These are phyloP conservation scores for Arthroderma uncinatum DNA, from an alignment of 2,329 filamentous ascomycete genomes.

Conservation along the genomic window DNA sequence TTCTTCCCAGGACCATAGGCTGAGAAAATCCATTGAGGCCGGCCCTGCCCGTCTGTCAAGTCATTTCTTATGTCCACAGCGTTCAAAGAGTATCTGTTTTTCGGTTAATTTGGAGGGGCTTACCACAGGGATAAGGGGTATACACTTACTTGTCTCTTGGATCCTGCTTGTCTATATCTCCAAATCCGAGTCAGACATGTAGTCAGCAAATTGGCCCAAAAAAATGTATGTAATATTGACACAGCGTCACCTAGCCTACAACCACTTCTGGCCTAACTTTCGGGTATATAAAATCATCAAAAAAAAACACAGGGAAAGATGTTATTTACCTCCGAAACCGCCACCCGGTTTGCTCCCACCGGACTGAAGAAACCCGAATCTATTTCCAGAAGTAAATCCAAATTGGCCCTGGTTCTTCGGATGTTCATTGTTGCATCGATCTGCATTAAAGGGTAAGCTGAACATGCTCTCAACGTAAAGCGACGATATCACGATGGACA, in stretches of 20 bases:
- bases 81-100: slow-evolving; percentile 43
- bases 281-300: neutral
- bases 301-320: neutral
- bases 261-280: neutral
- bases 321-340: slow-evolving; percentile 14
- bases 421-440: slow-evolving; percentile 47
- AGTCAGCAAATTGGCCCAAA: neutral
- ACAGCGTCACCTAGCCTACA: neutral
- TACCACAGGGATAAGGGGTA: neutral
- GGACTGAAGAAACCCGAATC: slow-evolving; percentile 45
- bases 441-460: slow-evolving; percentile 27
- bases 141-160: neutral
- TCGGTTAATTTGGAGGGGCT: neutral
- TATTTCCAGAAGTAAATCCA: slow-evolving; percentile 39
- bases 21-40: slow-evolving; percentile 76
- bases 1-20: slow-evolving; percentile 69
- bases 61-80: slow-evolving; percentile 53
- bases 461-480: neutral
- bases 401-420: slow-evolving; percentile 15
- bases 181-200: too few relatives aligned
- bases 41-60: slow-evolving; percentile 49
- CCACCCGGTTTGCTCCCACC: slow-evolving; percentile 15
- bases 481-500: slow-evolving; percentile 10
- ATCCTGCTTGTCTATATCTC: neutral
- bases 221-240: neutral